Percentiles rank a stretch among this genome's conserved stretches.
These are phyloP conservation scores for Quercus lobata DNA, from an alignment of 331 rosid genomes.

Conservation along the genomic window DNA sequence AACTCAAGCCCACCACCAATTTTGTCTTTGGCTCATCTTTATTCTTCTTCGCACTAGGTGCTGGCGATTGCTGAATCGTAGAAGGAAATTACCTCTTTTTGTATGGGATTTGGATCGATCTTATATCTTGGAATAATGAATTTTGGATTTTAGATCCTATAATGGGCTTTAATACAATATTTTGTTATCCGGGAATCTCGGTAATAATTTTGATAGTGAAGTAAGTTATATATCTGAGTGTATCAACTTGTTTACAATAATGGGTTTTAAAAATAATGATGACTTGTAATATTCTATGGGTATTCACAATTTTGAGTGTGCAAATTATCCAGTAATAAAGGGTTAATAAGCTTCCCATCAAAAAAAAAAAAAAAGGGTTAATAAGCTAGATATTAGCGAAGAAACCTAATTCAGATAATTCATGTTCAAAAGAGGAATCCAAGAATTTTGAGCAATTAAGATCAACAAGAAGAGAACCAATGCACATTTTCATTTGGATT, in stretches of 20 bases:
- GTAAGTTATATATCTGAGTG: too few species aligned
- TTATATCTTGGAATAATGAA: not conserved
- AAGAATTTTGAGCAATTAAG: constrained; percentile 1
- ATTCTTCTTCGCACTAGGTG: too few species aligned
- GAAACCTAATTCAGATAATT: not conserved
- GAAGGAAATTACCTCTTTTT: not conserved
- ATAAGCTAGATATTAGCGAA: not conserved
- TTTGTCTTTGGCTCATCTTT: too few species aligned
- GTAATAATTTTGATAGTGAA: too few species aligned
- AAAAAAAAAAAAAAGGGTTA: too few species aligned
- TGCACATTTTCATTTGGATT: constrained; percentile 43
- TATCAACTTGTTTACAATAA: too few species aligned
- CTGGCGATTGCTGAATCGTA: too few species aligned
- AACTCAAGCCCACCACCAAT: not conserved
- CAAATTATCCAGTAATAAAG: not conserved
- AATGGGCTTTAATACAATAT: too few species aligned
- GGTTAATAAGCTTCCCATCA: not conserved
- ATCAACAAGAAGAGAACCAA: constrained; percentile 51
- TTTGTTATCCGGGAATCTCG: too few species aligned
- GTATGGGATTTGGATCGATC: not conserved
- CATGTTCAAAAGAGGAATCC: not conserved
- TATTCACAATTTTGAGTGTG: not conserved
- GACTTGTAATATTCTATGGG: not conserved
- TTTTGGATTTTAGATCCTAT: too few species aligned
- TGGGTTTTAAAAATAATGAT: too few species aligned